phyloP scores from a whole-genome alignment of 495 filamentous ascomycete species.

The Ramalina intermedia region DNA sequence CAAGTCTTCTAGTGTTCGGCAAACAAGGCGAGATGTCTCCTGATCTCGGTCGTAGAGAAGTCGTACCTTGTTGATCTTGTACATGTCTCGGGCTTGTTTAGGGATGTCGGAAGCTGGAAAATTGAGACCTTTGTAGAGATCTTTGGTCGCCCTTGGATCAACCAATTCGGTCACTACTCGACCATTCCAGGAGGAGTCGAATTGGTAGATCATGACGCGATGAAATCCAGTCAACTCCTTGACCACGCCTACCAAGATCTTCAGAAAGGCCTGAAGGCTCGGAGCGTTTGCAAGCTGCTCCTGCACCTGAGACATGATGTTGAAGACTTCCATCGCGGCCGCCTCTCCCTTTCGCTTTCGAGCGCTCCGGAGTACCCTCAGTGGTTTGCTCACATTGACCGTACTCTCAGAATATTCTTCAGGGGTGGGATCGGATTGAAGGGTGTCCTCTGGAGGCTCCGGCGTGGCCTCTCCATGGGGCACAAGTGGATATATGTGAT shows the following conservation, averaged over 20 bases:
- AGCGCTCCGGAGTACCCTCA: constrained; percentile 66
- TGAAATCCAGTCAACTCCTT: constrained; percentile 90
- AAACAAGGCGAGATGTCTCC: constrained; percentile 65
- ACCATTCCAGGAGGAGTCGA: constrained; percentile 71
- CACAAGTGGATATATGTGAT: constrained; percentile 53
- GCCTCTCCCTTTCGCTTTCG: constrained; percentile 68
- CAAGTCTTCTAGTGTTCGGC: constrained; percentile 60
- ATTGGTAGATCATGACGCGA: constrained; percentile 88
- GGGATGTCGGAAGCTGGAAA: constrained; percentile 90
- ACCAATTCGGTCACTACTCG: constrained; percentile 79
- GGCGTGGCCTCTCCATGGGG: constrained; percentile 40
- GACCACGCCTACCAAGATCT: constrained; percentile 59
- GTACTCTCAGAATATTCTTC: constrained; percentile 67
- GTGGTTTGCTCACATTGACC: constrained; percentile 54
- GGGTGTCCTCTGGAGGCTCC: constrained; percentile 55
- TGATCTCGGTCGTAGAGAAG: constrained; percentile 64
- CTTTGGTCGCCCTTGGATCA: constrained; percentile 63
- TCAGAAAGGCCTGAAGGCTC: constrained; percentile 52
- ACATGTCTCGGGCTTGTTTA: constrained; percentile 67
- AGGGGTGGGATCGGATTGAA: constrained; percentile 49
- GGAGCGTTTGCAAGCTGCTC: constrained; percentile 59
- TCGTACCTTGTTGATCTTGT: constrained; percentile 69
- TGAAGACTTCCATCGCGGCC: constrained; percentile 86
- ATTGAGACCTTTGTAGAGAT: constrained; percentile 79
- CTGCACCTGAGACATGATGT: constrained; percentile 78